Evolutionary conservation across 2,329 filamentous ascomycete species (phyloP).

Genomic region (Passalora sequoiae): DNA sequence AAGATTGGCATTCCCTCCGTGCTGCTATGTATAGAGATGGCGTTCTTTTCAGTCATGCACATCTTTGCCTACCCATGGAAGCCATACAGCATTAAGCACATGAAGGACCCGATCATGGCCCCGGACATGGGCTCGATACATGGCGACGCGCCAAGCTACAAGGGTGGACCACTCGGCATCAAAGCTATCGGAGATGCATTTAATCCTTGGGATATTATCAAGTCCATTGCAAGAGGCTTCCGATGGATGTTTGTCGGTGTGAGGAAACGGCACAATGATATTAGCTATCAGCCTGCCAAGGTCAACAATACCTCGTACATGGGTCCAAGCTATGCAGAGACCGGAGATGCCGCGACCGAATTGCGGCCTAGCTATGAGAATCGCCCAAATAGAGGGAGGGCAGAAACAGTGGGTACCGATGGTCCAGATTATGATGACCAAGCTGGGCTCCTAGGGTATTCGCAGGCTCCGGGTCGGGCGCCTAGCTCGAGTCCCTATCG

Average conservation of each 20-base stretch:
- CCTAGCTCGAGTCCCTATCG: slow-evolving; percentile 15
- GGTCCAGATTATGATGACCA: slow-evolving; percentile 27
- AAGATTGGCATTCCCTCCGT: slow-evolving; percentile 75
- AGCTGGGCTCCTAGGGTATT: slow-evolving; percentile 25
- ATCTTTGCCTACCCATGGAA: slow-evolving; percentile 76
- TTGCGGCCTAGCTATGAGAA: slow-evolving; percentile 12
- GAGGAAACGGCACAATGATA: slow-evolving; percentile 49
- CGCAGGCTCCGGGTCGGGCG: slow-evolving; percentile 14
- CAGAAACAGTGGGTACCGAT: slow-evolving; percentile 8
- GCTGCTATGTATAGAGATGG: slow-evolving; percentile 79
- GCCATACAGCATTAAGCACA: slow-evolving; percentile 53
- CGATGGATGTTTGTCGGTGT: slow-evolving; percentile 76
- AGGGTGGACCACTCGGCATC: slow-evolving; percentile 60
- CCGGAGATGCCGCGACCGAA: slow-evolving; percentile 24
- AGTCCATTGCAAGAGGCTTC: slow-evolving; percentile 70
- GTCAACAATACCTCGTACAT: slow-evolving; percentile 17
- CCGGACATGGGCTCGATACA: slow-evolving; percentile 22
- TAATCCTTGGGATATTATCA: slow-evolving; percentile 78
- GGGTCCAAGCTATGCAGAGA: slow-evolving; percentile 20
- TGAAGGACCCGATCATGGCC: slow-evolving; percentile 24
- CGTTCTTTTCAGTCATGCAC: slow-evolving; percentile 70
- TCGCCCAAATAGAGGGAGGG: slow-evolving; percentile 8
- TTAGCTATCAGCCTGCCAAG: slow-evolving; percentile 35
- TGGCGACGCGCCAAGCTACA: slow-evolving; percentile 40
- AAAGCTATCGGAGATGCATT: slow-evolving; percentile 65